Evolutionary conservation across 306 rosid genomes (phyloP).

Genomic region (Casuarina glauca): DNA sequence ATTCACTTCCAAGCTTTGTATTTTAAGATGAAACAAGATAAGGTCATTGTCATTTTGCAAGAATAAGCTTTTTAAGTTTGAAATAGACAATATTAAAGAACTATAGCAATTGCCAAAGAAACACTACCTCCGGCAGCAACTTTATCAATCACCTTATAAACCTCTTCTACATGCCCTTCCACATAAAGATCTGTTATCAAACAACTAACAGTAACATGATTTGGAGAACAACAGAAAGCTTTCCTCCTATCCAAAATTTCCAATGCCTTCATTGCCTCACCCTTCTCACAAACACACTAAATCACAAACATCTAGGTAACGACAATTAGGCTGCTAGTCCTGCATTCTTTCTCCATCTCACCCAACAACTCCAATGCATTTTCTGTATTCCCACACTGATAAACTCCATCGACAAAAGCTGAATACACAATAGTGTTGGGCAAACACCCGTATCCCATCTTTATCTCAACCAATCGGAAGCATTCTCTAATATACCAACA

Average conservation of each 20-base stretch:
- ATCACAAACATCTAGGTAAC: slow-evolving; percentile 44
- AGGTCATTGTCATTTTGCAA: background rate
- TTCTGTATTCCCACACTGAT: slow-evolving; percentile 48
- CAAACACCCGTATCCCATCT: slow-evolving; percentile 61
- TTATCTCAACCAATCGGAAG: slow-evolving; percentile 51
- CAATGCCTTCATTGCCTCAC: too few species aligned
- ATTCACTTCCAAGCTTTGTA: background rate
- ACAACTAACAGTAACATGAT: slow-evolving; percentile 46
- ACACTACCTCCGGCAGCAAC: slow-evolving; percentile 43
- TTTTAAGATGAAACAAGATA: background rate
- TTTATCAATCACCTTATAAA: slow-evolving; percentile 23
- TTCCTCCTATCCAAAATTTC: too few species aligned
- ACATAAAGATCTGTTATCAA: slow-evolving; percentile 50
- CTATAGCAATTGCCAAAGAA: slow-evolving; percentile 61
- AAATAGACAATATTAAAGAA: slow-evolving; percentile 64
- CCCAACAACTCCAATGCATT: slow-evolving; percentile 60
- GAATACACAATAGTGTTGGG: slow-evolving; percentile 67
- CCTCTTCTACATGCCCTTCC: slow-evolving; percentile 59
- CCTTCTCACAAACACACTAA: too few species aligned
- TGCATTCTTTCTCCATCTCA: slow-evolving; percentile 75
- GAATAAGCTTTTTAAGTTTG: slow-evolving; percentile 29
- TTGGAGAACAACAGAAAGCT: too few species aligned
- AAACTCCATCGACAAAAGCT: slow-evolving; percentile 60
- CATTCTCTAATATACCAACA: slow-evolving; percentile 65
- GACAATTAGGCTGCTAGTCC: slow-evolving; percentile 56